A percentile compares a stretch with the other conserved stretches of the same genome.
phyloP scores from a whole-genome alignment of 2,329 filamentous ascomycete species.

The Fusarium dimerum region DNA sequence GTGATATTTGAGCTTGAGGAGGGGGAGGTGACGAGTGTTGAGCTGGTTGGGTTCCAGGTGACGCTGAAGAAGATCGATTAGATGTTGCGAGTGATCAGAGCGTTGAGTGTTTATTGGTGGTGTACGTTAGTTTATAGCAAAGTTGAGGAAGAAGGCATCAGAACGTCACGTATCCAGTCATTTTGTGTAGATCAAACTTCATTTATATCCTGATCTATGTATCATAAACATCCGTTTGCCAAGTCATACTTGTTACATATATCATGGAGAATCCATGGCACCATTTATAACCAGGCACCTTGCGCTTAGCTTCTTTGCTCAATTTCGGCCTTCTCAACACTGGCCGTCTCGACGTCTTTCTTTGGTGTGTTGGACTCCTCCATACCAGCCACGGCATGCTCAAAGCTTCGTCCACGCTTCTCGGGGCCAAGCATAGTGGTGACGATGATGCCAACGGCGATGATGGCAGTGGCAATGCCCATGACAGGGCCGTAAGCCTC shows the following conservation, averaged over 20 bases:
- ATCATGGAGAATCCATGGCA: not conserved
- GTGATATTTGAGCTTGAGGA: slow-evolving; percentile 4
- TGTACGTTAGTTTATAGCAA: no score
- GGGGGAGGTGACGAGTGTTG: not conserved
- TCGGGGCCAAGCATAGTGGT: slow-evolving; percentile 73
- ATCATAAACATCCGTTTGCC: no score
- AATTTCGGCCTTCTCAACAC: slow-evolving; percentile 26
- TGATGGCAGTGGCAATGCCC: slow-evolving; percentile 76
- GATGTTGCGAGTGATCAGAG: no score
- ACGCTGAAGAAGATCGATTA: not conserved
- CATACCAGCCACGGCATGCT: slow-evolving; percentile 50
- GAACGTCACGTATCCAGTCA: no score
- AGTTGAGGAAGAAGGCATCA: no score
- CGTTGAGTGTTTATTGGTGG: no score
- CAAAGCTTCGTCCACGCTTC: slow-evolving; percentile 71
- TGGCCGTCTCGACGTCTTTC: slow-evolving; percentile 32
- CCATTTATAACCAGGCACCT: not conserved
- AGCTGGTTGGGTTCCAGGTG: slow-evolving; percentile 6
- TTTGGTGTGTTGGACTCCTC: slow-evolving; percentile 22
- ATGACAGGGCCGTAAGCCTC: slow-evolving; percentile 75
- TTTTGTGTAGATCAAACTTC: no score
- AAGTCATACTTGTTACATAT: not conserved
- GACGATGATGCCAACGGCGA: slow-evolving; percentile 66
- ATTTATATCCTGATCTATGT: no score
- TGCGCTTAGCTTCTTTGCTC: slow-evolving; percentile 10